phyloP scores from a whole-genome alignment of 371 early-diverging fungal species.

The Apophysomyces ossiformis region DNA sequence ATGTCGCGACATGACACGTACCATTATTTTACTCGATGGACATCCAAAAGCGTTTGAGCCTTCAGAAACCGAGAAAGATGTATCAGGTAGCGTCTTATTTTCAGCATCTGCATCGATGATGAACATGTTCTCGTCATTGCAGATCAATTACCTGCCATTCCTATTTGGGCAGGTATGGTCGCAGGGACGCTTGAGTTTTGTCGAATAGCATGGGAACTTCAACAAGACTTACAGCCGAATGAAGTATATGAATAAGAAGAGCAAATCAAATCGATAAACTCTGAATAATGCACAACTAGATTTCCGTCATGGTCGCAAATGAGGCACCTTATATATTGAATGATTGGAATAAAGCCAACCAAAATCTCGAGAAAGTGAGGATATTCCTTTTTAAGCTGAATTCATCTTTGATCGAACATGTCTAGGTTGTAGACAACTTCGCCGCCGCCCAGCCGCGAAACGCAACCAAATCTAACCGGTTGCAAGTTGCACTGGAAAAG shows the following conservation, averaged over 20 bases:
- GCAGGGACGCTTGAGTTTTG: constrained; percentile 37
- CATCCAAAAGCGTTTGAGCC: constrained; percentile 2
- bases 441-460: not conserved
- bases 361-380: not conserved
- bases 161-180: constrained; percentile 45
- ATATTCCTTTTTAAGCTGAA: not conserved
- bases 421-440: not conserved
- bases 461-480: not conserved
- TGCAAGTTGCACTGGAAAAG: not conserved
- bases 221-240: not conserved
- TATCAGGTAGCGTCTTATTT: not conserved
- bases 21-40: constrained; percentile 1
- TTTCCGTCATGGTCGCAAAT: not conserved
- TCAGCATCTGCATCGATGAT: not conserved
- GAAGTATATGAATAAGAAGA: not conserved
- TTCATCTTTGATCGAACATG: not conserved
- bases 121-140: not conserved
- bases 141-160: constrained; percentile 39
- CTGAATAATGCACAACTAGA: not conserved
- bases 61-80: not conserved
- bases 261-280: not conserved
- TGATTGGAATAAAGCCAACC: constrained; percentile 1
- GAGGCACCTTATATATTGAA: not conserved
- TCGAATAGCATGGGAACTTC: constrained; percentile 36
- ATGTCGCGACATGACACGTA: not conserved